These are phyloP conservation scores for Myriosclerotinia curreyana DNA, from an alignment of 2,329 filamentous ascomycete species.

Conservation along the genomic window DNA sequence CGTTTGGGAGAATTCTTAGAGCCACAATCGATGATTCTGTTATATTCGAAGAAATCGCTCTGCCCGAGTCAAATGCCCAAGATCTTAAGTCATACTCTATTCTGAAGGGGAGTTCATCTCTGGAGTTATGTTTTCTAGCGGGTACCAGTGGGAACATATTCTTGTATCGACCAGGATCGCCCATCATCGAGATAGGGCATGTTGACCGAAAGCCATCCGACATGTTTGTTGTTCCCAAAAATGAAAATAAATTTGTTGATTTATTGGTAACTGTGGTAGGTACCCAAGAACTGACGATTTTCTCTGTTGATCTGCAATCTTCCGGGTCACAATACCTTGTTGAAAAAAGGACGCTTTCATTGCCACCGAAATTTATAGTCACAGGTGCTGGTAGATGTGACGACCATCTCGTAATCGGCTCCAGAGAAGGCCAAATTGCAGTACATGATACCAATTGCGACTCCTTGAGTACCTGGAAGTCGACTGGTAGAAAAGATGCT, in stretches of 20 bases:
- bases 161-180: conserved; percentile 25
- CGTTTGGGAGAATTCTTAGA: conserved; percentile 57
- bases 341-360: conserved; percentile 8
- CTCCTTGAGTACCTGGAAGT: conserved; percentile 28
- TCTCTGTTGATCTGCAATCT: conserved; percentile 9
- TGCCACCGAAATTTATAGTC: conserved; percentile 48
- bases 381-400: conserved; percentile 48
- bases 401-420: conserved; percentile 49
- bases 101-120: conserved; percentile 40
- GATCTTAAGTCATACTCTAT: conserved; percentile 50
- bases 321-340: too few species aligned
- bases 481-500: conserved; percentile 48
- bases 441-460: conserved; percentile 41
- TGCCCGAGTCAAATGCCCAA: conserved; percentile 35
- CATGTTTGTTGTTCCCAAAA: conserved; percentile 35
- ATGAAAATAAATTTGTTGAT: neutral
- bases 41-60: conserved; percentile 36
- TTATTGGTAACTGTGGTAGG: conserved; percentile 9
- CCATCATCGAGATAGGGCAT: conserved; percentile 27
- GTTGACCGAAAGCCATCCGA: conserved; percentile 34
- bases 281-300: conserved; percentile 3
- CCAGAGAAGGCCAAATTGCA: conserved; percentile 53
- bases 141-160: conserved; percentile 44
- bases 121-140: conserved; percentile 45
- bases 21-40: conserved; percentile 38